Evolutionary conservation across 1,284 basidiomycete genomes (phyloP).

Genomic region (Tylopilus sp.): DNA sequence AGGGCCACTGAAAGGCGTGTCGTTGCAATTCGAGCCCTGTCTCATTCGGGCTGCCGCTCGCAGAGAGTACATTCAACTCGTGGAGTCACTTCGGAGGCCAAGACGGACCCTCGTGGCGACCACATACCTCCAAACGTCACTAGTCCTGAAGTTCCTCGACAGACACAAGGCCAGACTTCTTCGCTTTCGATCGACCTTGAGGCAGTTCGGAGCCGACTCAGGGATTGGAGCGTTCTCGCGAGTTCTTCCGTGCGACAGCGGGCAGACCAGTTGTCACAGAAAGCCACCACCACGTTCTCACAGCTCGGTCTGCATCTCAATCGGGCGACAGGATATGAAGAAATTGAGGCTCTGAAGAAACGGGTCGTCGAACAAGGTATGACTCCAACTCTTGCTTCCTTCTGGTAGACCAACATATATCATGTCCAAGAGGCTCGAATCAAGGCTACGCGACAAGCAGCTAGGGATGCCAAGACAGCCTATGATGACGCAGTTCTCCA

Average conservation of each 20-base stretch:
- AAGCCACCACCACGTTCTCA: slow-evolving; percentile 60
- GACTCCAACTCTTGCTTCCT: slow-evolving; percentile 18
- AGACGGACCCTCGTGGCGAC: slow-evolving; percentile 1
- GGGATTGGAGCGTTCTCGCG: slow-evolving; percentile 51
- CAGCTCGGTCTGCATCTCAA: slow-evolving; percentile 79
- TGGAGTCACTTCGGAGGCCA: not conserved
- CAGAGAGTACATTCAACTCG: slow-evolving; percentile 10
- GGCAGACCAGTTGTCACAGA: slow-evolving; percentile 57
- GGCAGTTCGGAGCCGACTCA: slow-evolving; percentile 42
- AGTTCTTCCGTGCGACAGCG: slow-evolving; percentile 49
- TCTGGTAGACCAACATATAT: slow-evolving; percentile 9
- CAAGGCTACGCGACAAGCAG: slow-evolving; percentile 55
- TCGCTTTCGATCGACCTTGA: slow-evolving; percentile 18
- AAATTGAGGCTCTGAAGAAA: slow-evolving; percentile 81
- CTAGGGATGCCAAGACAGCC: slow-evolving; percentile 66
- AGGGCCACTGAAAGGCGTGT: slow-evolving; percentile 1
- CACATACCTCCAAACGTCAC: not conserved
- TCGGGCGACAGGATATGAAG: slow-evolving; percentile 84
- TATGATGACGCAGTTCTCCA: slow-evolving; percentile 74
- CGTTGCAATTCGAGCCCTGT: slow-evolving; percentile 4
- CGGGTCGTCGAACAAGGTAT: slow-evolving; percentile 80
- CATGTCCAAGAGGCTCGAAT: slow-evolving; percentile 59
- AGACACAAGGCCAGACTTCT: slow-evolving; percentile 1
- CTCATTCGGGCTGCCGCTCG: slow-evolving; percentile 5
- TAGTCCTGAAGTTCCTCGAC: not conserved